Base-by-base conservation (phyloP, 495 filamentous ascomycete species). In the Trichoderma erinaceum region DNA sequence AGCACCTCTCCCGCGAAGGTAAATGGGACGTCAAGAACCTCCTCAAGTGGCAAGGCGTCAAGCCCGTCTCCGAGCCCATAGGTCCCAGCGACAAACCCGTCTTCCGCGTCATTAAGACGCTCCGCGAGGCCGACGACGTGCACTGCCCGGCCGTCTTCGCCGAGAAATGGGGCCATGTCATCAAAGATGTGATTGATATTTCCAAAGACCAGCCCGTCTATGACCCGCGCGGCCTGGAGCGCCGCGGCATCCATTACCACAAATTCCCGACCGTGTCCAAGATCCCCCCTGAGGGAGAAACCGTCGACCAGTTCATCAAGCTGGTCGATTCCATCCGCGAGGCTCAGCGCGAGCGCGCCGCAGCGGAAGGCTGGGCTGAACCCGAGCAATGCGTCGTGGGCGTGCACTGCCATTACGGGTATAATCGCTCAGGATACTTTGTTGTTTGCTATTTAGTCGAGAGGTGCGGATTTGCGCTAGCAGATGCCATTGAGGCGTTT, bases 11-110 rank as follows among this genome's bases (percentile, higher is more conserved):
- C 46, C 90, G 88, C 3, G 90, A 91, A 67, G 93, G 93, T 15
- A 98, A 98, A 79, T 97, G 94, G 94, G 93, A 97, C 74, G 91
- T 98, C 68, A 97, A 98, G 81, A 98, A 98, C 75, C 86, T 97
- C 15, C 88, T 83, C 67, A 97, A 97, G 72, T 98, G 94, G 94
- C 83, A 90, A 71, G 85, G 86, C 38, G 89, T 96, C 0, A 75
- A 78, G 11, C 89, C 93, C 2, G 90, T 97, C 25, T 95, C 92
- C 1, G 82, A 84, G 27, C 87, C 88, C 7, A 94, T 98, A 63
- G 86, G 67, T 3, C 67, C 58, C 56, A 8, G 16, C 16, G 23
- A 23, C 38, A 43, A 43, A 3, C 86, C 87, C 38, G 81, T 90
- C 18, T 96, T 97, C 75, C 85, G 89, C 2, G 92, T 91, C 4